A percentile compares a stretch with the other conserved stretches of the same genome.
Conservation (phyloP, 345 rosid species). For the Combretum micranthum region DNA sequence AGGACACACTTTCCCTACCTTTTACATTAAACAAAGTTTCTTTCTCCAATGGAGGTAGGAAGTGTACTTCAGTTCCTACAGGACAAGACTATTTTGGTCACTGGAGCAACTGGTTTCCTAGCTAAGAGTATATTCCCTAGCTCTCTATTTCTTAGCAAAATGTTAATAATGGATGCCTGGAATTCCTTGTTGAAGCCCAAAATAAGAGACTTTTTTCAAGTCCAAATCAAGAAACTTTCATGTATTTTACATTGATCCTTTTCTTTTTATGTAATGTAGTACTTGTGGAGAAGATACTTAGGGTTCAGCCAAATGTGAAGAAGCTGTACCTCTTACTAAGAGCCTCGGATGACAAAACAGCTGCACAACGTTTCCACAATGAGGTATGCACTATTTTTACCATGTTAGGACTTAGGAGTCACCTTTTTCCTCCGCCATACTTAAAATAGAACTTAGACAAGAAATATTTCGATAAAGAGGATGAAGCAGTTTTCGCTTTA, state of each 20-base stretch:
- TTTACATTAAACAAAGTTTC: background rate
- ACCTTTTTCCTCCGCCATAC: too few species aligned
- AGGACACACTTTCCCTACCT: too few species aligned
- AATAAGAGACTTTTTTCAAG: too few species aligned
- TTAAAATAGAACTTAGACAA: too few species aligned
- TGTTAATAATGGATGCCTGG: too few species aligned
- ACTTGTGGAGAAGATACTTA: slow-evolving; percentile 69
- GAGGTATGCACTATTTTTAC: slow-evolving; percentile 38
- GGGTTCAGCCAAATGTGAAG: slow-evolving; percentile 79
- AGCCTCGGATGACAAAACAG: slow-evolving; percentile 62
- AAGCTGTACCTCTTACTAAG: slow-evolving; percentile 70
- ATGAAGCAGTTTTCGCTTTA: too few species aligned
- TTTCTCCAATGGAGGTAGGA: slow-evolving; percentile 44
- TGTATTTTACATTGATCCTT: too few species aligned
- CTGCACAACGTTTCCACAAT: slow-evolving; percentile 46
- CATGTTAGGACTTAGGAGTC: too few species aligned
- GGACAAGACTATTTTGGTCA: slow-evolving; percentile 43
- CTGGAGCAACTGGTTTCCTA: slow-evolving; percentile 63
- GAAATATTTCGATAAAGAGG: too few species aligned
- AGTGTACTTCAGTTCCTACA: slow-evolving; percentile 47
- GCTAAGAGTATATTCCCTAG: slow-evolving; percentile 35
- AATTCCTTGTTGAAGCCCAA: too few species aligned
- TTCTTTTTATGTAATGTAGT: slow-evolving; percentile 30
- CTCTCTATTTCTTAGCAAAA: background rate
- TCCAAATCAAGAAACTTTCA: too few species aligned